These are phyloP conservation scores for Pleurostoma richardsiae DNA, from an alignment of 2,329 filamentous ascomycete species.

Conservation along the genomic window DNA sequence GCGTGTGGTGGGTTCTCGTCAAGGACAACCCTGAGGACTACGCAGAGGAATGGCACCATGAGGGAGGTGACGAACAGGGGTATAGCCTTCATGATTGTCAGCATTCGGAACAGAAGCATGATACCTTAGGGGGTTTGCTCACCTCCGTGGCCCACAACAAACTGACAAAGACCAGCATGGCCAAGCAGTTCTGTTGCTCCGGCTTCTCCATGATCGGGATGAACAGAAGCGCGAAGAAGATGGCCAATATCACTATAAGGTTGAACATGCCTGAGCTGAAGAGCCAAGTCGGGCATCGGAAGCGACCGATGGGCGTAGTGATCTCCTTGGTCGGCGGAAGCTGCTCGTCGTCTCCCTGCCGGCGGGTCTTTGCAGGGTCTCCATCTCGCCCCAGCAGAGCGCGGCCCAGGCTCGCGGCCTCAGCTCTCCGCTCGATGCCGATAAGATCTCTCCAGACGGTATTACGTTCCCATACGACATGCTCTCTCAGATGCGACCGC, in stretches of 20 bases:
- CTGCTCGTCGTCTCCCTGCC: conserved; percentile 81
- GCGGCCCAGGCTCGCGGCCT: conserved; percentile 86
- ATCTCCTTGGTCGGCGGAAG: conserved; percentile 61
- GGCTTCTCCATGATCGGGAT: conserved; percentile 78
- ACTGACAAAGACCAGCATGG: conserved; percentile 89
- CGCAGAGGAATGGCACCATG: conserved; percentile 87
- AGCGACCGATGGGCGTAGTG: conserved; percentile 71
- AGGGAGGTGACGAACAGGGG: conserved; percentile 95
- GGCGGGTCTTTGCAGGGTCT: conserved; percentile 60
- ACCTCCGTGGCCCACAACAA: conserved; percentile 95
- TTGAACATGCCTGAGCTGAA: conserved; percentile 77
- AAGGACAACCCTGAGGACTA: conserved; percentile 79
- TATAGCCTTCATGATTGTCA: conserved; percentile 58
- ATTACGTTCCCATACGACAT: conserved; percentile 98
- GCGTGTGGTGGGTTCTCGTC: conserved; percentile 62
- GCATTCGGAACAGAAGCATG: no score
- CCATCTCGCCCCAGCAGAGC: conserved; percentile 74
- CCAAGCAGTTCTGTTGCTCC: conserved; percentile 94
- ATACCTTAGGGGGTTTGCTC: conserved; percentile 11
- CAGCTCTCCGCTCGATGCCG: conserved; percentile 89
- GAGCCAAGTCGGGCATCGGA: conserved; percentile 75
- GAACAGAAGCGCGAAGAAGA: conserved; percentile 71
- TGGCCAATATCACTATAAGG: conserved; percentile 61
- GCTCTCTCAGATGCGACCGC: conserved; percentile 84
- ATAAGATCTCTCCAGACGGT: conserved; percentile 99